Base-by-base conservation (phyloP, 1,284 basidiomycete species). In the Sphagnurus paluster region DNA sequence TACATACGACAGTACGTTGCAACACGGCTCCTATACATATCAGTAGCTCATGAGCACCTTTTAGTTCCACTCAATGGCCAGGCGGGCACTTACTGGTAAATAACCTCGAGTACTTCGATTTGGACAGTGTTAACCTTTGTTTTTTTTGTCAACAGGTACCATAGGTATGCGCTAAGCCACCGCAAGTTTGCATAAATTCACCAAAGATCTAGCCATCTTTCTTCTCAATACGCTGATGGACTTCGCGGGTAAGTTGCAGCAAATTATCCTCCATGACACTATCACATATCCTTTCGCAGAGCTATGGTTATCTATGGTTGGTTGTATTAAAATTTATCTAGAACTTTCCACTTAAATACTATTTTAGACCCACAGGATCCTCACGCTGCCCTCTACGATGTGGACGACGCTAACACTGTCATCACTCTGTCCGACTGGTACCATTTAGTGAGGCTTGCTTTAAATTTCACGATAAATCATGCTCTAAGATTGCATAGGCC, bases 391-490 rank as follows among this genome's bases (percentile, higher is more conserved):
- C 44, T 54, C 5, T 56, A 56, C 35, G 54, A 56, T 28, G 28
- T 54, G 8, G 54, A 56, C 38, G 30, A 54, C 40, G 78, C 39
- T 10, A 35, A 25, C 28, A 67, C 64, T 2, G 53, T 67, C 17
- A 62, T 67, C 19, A 61, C 65, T 5, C 50, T 67, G 0, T 58
- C 62, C 4, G 65, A 67, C 30, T 67, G 64, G 65, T 63, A 55
- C 17, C 29, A 48, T 41, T 38, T 36, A 6, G 45, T 47, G 14
- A 37, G 9, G 28, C 17, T 21, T 26, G 8, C 17, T 24, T 19
- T 11, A 17, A 7, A 6, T 9, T 5, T 17, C 11, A 17, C 29
- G 3, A 10, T 25, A n/a, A 1, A n/a, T 20, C 25, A 11, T 1
- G 20, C 13, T 5, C 16, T 9, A 9, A 19, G 7, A 14, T 19